Conservation (phyloP, 192 early-diverging fungal genomes). For the Backusella psychrophila region DNA sequence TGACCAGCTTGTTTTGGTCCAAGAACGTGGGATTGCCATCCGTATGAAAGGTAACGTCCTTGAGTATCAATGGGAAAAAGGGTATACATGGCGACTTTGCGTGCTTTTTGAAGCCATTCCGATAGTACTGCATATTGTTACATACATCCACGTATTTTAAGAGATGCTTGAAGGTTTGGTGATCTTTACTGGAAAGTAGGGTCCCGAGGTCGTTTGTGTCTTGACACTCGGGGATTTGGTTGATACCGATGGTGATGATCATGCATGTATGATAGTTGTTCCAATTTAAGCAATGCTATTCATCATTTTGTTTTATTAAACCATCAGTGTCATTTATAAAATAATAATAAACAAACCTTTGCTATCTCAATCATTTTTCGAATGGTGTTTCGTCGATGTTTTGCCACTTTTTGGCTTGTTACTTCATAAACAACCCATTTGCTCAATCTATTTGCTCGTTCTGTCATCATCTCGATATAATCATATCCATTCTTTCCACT, state of each 20-base stretch:
- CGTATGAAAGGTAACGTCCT: conserved; percentile 71
- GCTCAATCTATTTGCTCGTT: conserved; percentile 31
- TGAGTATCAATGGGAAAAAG: conserved; percentile 68
- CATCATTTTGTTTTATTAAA: neutral
- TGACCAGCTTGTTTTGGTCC: conserved; percentile 24
- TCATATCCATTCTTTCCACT: conserved; percentile 2
- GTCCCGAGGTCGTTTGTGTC: neutral
- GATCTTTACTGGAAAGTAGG: conserved; percentile 41
- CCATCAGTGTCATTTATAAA: neutral
- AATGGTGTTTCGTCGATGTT: conserved; percentile 16
- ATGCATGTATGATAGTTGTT: conserved; percentile 70
- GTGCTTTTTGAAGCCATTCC: conserved; percentile 45
- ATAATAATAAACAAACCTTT: conserved; percentile 14
- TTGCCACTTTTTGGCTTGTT: neutral
- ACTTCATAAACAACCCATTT: conserved; percentile 34
- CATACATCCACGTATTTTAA: conserved; percentile 60
- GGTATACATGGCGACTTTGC: conserved; percentile 48
- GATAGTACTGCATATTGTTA: conserved; percentile 65
- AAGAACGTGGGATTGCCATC: conserved; percentile 63
- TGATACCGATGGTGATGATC: conserved; percentile 60
- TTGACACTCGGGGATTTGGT: neutral
- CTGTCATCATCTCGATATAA: conserved; percentile 35
- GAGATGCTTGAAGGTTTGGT: conserved; percentile 42
- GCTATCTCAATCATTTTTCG: conserved; percentile 33
- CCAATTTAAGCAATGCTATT: conserved; percentile 45